These are phyloP conservation scores for Desmodesmus armatus DNA, from an alignment of 139 green algal species.

Conservation along the genomic window DNA sequence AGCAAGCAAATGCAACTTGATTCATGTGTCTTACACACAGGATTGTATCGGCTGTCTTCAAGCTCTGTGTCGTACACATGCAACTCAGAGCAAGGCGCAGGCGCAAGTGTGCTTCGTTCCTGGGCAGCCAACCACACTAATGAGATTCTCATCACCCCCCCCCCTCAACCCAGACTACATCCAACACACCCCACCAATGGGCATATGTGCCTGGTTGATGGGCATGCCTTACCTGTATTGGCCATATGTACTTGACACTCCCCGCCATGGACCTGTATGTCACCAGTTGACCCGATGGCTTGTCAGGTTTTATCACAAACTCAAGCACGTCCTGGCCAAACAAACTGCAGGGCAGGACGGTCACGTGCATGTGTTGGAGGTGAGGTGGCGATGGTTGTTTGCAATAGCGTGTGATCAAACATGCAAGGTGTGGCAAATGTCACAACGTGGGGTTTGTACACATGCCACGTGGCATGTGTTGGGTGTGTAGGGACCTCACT, in stretches of 20 bases:
- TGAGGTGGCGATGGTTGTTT: neutral
- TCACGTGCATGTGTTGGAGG: conserved; percentile 27
- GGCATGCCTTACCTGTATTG: conserved; percentile 62
- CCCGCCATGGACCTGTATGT: conserved; percentile 75
- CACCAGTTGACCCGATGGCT: conserved; percentile 62
- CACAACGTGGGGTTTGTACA: neutral
- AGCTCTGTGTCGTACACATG: too few relatives aligned
- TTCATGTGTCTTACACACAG: too few relatives aligned
- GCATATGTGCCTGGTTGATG: neutral
- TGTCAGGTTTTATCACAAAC: conserved; percentile 64
- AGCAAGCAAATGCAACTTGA: too few relatives aligned
- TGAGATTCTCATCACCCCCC: too few relatives aligned
- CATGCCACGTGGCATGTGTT: too few relatives aligned
- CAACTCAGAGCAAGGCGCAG: too few relatives aligned
- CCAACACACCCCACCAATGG: too few relatives aligned
- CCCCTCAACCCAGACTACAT: too few relatives aligned
- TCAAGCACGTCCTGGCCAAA: conserved; percentile 65
- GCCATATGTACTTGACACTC: conserved; percentile 85
- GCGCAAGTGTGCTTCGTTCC: too few relatives aligned
- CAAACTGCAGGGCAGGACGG: conserved; percentile 11
- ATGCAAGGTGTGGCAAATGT: neutral
- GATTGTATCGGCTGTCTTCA: too few relatives aligned
- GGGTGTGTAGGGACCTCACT: too few relatives aligned
- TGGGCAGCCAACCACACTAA: too few relatives aligned
- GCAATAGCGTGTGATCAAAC: neutral